These are phyloP conservation scores for Hydnum rufescens DNA, from an alignment of 768 basidiomycete species.

Conservation along the genomic window DNA sequence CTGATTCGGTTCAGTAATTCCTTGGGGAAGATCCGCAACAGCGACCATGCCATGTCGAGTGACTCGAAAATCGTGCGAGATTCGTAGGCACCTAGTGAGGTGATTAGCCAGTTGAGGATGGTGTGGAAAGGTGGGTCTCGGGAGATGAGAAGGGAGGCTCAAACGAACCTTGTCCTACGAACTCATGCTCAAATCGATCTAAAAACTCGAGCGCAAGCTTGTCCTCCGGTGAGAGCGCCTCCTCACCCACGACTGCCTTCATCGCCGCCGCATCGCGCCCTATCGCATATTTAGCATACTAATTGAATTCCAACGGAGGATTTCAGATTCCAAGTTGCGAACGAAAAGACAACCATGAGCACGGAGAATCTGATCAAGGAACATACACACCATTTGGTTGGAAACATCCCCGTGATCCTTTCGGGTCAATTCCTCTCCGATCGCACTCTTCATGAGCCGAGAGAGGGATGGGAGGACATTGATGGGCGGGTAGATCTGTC, in stretches of 20 bases:
- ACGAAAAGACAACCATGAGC: neutral
- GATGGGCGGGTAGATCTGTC: constrained; percentile 97
- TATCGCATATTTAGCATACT: constrained; percentile 98
- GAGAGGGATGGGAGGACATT: constrained; percentile 97
- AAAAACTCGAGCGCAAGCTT: constrained; percentile 94
- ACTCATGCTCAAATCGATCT: constrained; percentile 92
- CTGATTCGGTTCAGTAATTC: constrained; percentile 96
- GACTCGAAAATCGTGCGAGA: constrained; percentile 93
- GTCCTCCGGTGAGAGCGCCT: constrained; percentile 85
- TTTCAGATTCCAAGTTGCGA: neutral
- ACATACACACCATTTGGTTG: constrained; percentile 68
- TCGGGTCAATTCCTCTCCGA: constrained; percentile 90
- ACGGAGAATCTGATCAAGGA: neutral
- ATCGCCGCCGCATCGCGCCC: constrained; percentile 92
- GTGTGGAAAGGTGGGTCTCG: neutral
- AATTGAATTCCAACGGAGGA: constrained; percentile 7
- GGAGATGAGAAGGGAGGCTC: constrained; percentile 1
- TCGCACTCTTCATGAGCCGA: constrained; percentile 98
- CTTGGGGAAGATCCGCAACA: constrained; percentile 96
- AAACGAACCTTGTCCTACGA: constrained; percentile 78
- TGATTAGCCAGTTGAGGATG: neutral
- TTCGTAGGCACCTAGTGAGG: constrained; percentile 65
- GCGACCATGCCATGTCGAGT: constrained; percentile 88
- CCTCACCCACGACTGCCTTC: constrained; percentile 99
- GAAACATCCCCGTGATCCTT: constrained; percentile 99